Conservation (phyloP, 345 rosid species). For the Capsella bursapastoris region DNA sequence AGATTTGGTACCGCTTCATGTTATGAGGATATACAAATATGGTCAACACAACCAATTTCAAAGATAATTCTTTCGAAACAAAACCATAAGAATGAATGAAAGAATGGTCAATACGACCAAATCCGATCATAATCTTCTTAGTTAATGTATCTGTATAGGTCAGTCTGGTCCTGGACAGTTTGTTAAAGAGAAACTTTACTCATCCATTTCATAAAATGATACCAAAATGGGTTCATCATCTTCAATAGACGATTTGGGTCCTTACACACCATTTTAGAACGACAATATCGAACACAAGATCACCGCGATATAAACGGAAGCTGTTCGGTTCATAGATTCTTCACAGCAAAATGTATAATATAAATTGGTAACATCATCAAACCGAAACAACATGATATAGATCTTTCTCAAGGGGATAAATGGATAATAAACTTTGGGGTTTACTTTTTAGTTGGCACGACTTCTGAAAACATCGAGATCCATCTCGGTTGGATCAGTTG, state of each 20-base stretch:
- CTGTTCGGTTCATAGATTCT: conserved; percentile 34
- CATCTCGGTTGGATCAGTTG: conserved; percentile 65
- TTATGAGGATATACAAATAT: background rate
- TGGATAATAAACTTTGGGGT: background rate
- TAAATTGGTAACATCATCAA: conserved; percentile 23
- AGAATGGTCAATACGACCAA: conserved; percentile 19
- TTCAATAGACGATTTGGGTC: conserved; percentile 16
- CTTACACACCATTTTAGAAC: conserved; percentile 24
- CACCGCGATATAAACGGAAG: conserved; percentile 34
- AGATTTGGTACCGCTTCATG: background rate
- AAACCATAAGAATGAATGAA: background rate
- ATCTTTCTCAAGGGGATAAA: conserved; percentile 6
- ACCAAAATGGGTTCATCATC: conserved; percentile 3
- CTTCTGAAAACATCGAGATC: conserved; percentile 60
- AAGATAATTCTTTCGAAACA: background rate
- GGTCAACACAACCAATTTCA: conserved; percentile 17
- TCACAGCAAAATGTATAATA: conserved; percentile 33
- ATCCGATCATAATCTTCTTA: conserved; percentile 12
- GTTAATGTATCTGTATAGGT: background rate
- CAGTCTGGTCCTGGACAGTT: background rate
- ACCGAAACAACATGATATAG: conserved; percentile 10
- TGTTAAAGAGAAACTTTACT: conserved; percentile 4
- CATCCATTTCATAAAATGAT: background rate
- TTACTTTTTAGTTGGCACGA: conserved; percentile 47
- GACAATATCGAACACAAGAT: conserved; percentile 18